Evolutionary conservation across 768 basidiomycete species (phyloP), one percentile per base, ranked within the genome.

Genomic region (Mycena sanguinolenta): DNA sequence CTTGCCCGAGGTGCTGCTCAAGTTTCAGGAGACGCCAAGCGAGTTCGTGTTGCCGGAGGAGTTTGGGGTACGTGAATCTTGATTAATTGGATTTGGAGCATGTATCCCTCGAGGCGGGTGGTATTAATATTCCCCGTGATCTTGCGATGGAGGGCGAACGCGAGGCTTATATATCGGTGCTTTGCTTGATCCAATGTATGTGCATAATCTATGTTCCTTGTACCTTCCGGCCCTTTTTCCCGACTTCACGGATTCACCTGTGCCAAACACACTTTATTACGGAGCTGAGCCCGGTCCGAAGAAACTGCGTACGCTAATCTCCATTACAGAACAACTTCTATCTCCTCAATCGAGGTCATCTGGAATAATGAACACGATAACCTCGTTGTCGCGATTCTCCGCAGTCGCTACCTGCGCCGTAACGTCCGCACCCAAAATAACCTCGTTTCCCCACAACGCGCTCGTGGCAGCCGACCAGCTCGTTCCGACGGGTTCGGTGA

Each of bases 381-480:
- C 65, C 38, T 67, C 38, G 19, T 60, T 17, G 25, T 67, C 58
- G 30, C 38, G 36, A 39, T 60, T 59, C 9, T 4, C 58, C 21
- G 65, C 65, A 2, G 36, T 44, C 21, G 65, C 12, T 4, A 54
- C 58, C 36, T 60, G 34, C 2, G 49, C 65, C 28, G 28, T 13
- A 0, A 67, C 65, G 23, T 67, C 39, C 50, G 17, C 34, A 17
- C 28, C 58, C 36, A 67, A 27, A 0, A 60, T 32, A 3, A 67
- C 32, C 39, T 59, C 58, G 39, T n/a, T 53, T 16, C 65, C 65
- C 65, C 65, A 67, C 50, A 38, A 49, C n/a, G 39, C 49, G 16
- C 58, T 39, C 28, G 65, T 67, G 34, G 65, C 66, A 27, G 42
- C 50, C 52, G 59, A 53, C 65, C 65, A 67, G 58, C 65, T 67